These are phyloP conservation scores for Kodamaea sp. DNA, from an alignment of 1,139 yeast genomes.

Conservation along the genomic window DNA sequence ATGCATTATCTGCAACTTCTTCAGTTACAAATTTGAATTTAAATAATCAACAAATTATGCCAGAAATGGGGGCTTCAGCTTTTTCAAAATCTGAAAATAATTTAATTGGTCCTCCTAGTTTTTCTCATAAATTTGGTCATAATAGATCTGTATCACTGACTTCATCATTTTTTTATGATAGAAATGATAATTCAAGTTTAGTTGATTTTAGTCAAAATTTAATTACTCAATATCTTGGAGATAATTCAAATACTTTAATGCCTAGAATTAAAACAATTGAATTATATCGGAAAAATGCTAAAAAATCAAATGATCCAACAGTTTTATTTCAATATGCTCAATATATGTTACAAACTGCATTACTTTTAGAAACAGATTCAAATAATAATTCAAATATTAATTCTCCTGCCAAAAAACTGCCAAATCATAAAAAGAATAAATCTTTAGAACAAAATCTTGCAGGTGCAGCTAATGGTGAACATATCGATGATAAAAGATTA, in stretches of 20 bases:
- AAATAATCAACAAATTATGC: constrained; percentile 7
- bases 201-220: constrained; percentile 42
- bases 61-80: constrained; percentile 2
- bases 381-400: constrained; percentile 18
- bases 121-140: constrained; percentile 23
- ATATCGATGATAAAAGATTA: constrained; percentile 29
- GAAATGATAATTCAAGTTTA: constrained; percentile 33
- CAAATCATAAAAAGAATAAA: constrained; percentile 16
- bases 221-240: constrained; percentile 53
- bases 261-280: constrained; percentile 87
- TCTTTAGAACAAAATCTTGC: constrained; percentile 16
- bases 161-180: constrained; percentile 34
- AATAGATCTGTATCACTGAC: constrained; percentile 39
- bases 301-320: constrained; percentile 78
- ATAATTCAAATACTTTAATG: constrained; percentile 49
- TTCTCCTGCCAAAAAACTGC: constrained; percentile 22
- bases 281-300: constrained; percentile 80
- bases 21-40: constrained; percentile 39
- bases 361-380: constrained; percentile 44
- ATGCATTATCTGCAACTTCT: constrained; percentile 35
- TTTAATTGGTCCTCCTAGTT: constrained; percentile 16
- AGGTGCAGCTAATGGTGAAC: constrained; percentile 15
- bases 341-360: constrained; percentile 82
- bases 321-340: constrained; percentile 89
- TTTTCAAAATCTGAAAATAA: constrained; percentile 32